Base-by-base conservation (phyloP, 257 asterid species). In the Fraxinus americana region DNA sequence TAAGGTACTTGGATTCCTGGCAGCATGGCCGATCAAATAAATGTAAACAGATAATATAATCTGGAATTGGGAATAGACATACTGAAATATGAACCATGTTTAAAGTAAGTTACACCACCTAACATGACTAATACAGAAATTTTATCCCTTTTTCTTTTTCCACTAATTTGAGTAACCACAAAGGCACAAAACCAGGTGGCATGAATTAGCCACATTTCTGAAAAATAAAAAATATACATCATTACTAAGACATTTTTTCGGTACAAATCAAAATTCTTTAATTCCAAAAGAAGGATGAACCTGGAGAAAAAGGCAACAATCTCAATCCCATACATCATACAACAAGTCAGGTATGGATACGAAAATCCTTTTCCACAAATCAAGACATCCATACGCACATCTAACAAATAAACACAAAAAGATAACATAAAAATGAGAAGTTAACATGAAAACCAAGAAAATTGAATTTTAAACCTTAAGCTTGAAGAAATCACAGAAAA, bases 361-460 rank as follows among this genome's bases (percentile, higher is more conserved):
- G 8, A 57, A 17, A 27, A 43, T 29, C 54, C 52, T 23, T 23
- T 21, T 65, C 13, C 67, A 8, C 67, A 59, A 6, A 6, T 41
- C 38, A 11, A 50, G 23, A 29, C 25, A 48, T 36, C 6, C 14
- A 12, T 5, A 79, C 29, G 54, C 35, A 39, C 4, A 39, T 4
- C 6, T 19, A 48, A 13, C 66, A 72, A 41, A 35, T 41, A 41
- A 10, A 41, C 50, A 41, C 50, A 41, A 41, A 2, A 43, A 43
- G 52, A 12, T 43, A 43, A 43, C 52, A 43, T 13, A 43, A 43
- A 43, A 19, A 67, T 59, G 34, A 17, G 19, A 80, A 72, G 63
- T 48, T 16, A 72, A 25, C 30, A 76, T 32, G 41, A 27, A 66
- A 70, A 32, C 39, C n/a, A 73, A 41, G 50, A 39, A 71, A 73